A percentile compares a stretch with the other conserved stretches of the same genome.
These are phyloP conservation scores for Physcia stellaris DNA, from an alignment of 495 filamentous ascomycete species.

Conservation along the genomic window DNA sequence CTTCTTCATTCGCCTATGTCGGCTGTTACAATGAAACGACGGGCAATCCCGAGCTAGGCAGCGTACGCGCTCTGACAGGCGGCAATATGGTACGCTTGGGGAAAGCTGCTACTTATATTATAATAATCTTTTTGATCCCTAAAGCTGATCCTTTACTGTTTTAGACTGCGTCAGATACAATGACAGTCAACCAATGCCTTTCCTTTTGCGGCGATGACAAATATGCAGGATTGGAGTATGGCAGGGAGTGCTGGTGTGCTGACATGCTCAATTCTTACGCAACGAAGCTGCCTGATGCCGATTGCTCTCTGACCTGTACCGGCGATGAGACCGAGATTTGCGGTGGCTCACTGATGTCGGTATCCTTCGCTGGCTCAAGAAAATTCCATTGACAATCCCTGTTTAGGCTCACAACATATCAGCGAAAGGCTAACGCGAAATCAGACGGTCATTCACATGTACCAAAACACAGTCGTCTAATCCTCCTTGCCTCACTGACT, in stretches of 20 bases:
- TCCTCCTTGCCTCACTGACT: too few species aligned
- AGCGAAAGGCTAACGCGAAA: background rate
- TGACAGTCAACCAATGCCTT: constrained; percentile 18
- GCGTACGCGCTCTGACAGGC: constrained; percentile 12
- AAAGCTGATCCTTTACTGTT: background rate
- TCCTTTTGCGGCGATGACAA: constrained; percentile 14
- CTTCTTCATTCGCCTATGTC: constrained; percentile 14
- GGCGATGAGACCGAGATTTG: constrained; percentile 16
- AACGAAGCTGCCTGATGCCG: constrained; percentile 10
- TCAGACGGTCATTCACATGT: too few species aligned
- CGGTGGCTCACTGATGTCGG: constrained; percentile 13
- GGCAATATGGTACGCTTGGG: constrained; percentile 17
- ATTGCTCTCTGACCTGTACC: constrained; percentile 13
- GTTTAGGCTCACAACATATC: too few species aligned
- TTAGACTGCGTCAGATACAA: constrained; percentile 15
- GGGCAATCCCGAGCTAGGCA: constrained; percentile 1
- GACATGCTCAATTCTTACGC: constrained; percentile 10
- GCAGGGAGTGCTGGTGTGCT: constrained; percentile 19
- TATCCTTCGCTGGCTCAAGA: too few species aligned
- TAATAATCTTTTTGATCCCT: background rate
- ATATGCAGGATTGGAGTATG: constrained; percentile 21
- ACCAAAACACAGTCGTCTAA: too few species aligned
- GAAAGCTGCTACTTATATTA: background rate
- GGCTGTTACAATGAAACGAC: constrained; percentile 25
- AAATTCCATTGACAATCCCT: too few species aligned